phyloP scores from a whole-genome alignment of 495 filamentous ascomycete species.

The Daldinia vernicosa region DNA sequence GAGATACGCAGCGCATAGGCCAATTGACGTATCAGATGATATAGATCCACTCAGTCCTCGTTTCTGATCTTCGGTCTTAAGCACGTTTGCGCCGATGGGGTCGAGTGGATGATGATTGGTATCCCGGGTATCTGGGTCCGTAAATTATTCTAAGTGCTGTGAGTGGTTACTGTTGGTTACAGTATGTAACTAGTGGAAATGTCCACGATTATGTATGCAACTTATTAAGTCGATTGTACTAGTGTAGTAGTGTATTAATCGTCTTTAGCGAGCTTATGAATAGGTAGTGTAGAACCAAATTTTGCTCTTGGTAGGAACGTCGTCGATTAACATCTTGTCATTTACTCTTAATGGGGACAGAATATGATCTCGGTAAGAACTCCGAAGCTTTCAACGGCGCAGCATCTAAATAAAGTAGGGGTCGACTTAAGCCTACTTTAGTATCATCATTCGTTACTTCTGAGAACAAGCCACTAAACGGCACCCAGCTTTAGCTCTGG shows the following conservation, averaged over 20 bases:
- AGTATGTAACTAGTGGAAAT: background rate
- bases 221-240: constrained; percentile 1
- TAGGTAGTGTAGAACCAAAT: constrained; percentile 22
- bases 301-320: constrained; percentile 11
- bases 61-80: constrained; percentile 11
- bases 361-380: constrained; percentile 30
- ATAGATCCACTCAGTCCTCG: background rate
- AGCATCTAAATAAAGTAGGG: constrained; percentile 30
- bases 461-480: constrained; percentile 3
- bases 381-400: constrained; percentile 24
- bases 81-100: constrained; percentile 1
- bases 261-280: constrained; percentile 10
- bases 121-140: constrained; percentile 21
- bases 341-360: constrained; percentile 12
- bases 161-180: background rate
- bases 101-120: constrained; percentile 12
- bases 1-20: background rate
- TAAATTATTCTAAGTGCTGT: background rate
- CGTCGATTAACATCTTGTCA: constrained; percentile 5
- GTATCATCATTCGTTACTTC: background rate
- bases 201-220: background rate
- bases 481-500: constrained; percentile 13
- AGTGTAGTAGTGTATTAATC: background rate
- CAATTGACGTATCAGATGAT: constrained; percentile 15
- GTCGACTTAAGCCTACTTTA: background rate